Percentiles rank a stretch among this genome's conserved stretches.
Conservation (phyloP, 140 eudicot species). For the Oenanthe javanica region DNA sequence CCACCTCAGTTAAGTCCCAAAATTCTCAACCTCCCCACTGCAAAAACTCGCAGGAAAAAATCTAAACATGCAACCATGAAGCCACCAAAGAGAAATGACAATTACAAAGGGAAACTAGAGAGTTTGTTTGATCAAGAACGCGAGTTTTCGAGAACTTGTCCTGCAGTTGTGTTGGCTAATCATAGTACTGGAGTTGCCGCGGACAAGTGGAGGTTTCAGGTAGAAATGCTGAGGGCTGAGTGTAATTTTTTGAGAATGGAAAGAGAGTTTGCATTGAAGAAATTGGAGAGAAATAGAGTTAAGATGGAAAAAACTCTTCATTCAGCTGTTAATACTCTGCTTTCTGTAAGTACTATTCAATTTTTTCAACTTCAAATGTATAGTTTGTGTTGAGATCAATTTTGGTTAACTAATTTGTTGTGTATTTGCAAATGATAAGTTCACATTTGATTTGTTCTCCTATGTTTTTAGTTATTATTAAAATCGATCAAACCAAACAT, state of each 20-base stretch:
- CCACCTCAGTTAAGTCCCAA: slow-evolving; percentile 75
- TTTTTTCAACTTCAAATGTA: background rate
- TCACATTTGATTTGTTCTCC: background rate
- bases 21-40: slow-evolving; percentile 71
- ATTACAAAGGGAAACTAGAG: slow-evolving; percentile 45
- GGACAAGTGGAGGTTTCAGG: slow-evolving; percentile 86
- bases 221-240: slow-evolving; percentile 86
- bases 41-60: slow-evolving; percentile 44
- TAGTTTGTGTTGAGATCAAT: background rate
- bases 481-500: background rate
- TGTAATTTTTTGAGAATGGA: slow-evolving; percentile 79
- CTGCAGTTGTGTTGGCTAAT: slow-evolving; percentile 29
- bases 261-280: slow-evolving; percentile 66
- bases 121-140: slow-evolving; percentile 52
- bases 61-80: slow-evolving; percentile 21
- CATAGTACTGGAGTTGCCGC: slow-evolving; percentile 32
- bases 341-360: slow-evolving; percentile 42
- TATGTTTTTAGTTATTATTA: background rate
- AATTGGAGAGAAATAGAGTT: slow-evolving; percentile 56
- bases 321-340: slow-evolving; percentile 68
- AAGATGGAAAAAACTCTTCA: slow-evolving; percentile 50
- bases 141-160: slow-evolving; percentile 26
- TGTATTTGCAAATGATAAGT: background rate
- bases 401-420: background rate
- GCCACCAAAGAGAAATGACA: background rate